A percentile compares a stretch with the other conserved stretches of the same genome.
Conservation (phyloP, 2,329 filamentous ascomycete genomes). For the Xylaria sp. region DNA sequence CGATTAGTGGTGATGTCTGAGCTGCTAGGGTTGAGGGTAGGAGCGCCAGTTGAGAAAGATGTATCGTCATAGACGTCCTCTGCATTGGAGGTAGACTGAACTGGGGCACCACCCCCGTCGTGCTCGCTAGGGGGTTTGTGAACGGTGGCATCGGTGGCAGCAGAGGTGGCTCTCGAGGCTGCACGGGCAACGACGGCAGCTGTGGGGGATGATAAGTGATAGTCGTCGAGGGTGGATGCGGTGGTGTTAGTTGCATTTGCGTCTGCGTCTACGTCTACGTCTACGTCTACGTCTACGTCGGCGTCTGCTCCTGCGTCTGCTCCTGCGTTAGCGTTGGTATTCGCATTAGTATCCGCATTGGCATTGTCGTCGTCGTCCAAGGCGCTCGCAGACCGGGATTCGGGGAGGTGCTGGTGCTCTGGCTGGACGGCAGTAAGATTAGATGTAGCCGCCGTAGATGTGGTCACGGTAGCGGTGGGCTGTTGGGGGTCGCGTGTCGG, state of each 20-base stretch:
- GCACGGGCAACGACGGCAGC: slow-evolving; percentile 64
- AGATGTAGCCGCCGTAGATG: slow-evolving; percentile 21
- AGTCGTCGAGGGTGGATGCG: slow-evolving; percentile 63
- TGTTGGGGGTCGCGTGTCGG: slow-evolving; percentile 29
- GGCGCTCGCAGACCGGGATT: slow-evolving; percentile 20
- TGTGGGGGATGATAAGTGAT: slow-evolving; percentile 64
- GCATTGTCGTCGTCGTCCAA: slow-evolving; percentile 3
- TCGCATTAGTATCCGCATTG: slow-evolving; percentile 24
- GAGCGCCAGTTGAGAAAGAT: slow-evolving; percentile 43
- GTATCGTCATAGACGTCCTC: slow-evolving; percentile 52
- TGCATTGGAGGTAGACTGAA: slow-evolving; percentile 45
- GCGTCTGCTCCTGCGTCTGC: too few species aligned
- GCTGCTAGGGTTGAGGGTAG: slow-evolving; percentile 48
- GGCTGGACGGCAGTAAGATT: slow-evolving; percentile 7
- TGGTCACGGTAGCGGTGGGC: slow-evolving; percentile 15
- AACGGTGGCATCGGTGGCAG: slow-evolving; percentile 51
- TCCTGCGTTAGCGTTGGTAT: not conserved
- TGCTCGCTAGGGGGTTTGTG: slow-evolving; percentile 37
- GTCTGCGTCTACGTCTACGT: not conserved
- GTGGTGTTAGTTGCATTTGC: slow-evolving; percentile 54
- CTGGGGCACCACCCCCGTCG: slow-evolving; percentile 37
- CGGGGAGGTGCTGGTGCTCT: slow-evolving; percentile 15
- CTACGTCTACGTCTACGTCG: not conserved
- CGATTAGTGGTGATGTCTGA: slow-evolving; percentile 51
- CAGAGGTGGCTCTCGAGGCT: slow-evolving; percentile 62